Base-by-base conservation (phyloP, 257 asterid genomes). In the Solanum pimpinellifolium region DNA sequence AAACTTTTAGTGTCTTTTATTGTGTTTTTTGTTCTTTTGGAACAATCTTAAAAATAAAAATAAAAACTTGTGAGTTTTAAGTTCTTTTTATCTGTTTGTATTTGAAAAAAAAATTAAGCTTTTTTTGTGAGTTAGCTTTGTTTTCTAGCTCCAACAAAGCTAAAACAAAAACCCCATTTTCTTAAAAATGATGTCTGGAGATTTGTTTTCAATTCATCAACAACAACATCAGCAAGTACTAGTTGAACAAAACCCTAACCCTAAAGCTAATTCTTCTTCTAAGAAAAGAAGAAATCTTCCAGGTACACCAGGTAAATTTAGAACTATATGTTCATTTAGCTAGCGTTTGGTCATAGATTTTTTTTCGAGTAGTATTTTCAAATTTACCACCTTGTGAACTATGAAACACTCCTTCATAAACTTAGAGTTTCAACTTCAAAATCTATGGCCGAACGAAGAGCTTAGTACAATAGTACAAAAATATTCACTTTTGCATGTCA, bases 271-370 rank as follows among this genome's bases (percentile, higher is more conserved):
- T 84, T 87, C 93, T 35, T 59, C 91, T 78, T 73, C 93, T 87
- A 96, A 94, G 93, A 96, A 93, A 94, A 91, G 86, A 88, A 86
- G 99, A 90, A 96, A 93, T 90, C 98, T 93, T 27, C 99, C 98
- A 1, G 98, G 99, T 41, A 94, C 93, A 21, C 98, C 98, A 83
- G 99, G 99, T 96, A 90, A 44, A 83, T 3, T n/a, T 78, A 20
- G 37, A 59, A 8, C n/a, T 83, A 83, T 52, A 62, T 65, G 18
- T 27, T 66, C 65, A 77, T 37, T 37, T 72, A 31, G 42, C 41
- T 25, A 3, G 44, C 21, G 21, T 49, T 29, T 83, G 31, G 21
- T 52, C 27, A 60, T 27, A 35, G 25, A 62, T 47, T 60, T 21
- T 60, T 12, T 60, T 60, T 12, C 2, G 68, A 59, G 27, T 59